These are phyloP conservation scores for Amaranthus hypochondriacus DNA, from an alignment of 148 eudicot genomes.

Conservation along the genomic window DNA sequence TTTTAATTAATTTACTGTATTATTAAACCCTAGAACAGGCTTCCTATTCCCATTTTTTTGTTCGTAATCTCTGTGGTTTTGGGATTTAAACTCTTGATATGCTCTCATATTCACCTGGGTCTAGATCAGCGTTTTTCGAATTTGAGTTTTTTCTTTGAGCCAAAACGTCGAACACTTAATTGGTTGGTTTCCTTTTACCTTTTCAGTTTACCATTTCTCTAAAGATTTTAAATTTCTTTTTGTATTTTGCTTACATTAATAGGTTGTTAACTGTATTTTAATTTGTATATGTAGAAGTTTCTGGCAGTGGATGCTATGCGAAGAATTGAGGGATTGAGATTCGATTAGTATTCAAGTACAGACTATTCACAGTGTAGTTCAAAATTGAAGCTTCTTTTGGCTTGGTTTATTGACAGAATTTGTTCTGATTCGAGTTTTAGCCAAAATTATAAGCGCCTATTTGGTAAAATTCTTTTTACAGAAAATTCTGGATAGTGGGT, in stretches of 20 bases:
- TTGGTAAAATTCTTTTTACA: background rate
- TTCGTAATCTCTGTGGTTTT: background rate
- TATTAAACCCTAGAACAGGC: slow-evolving; percentile 20
- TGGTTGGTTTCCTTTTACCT: slow-evolving; percentile 16
- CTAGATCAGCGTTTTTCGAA: background rate
- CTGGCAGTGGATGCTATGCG: slow-evolving; percentile 14
- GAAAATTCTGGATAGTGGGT: slow-evolving; percentile 17
- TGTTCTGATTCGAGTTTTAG: slow-evolving; percentile 18
- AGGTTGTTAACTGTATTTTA: slow-evolving; percentile 17
- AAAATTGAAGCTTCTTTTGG: slow-evolving; percentile 14
- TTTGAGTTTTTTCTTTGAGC: slow-evolving; percentile 19
- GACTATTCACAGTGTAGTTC: slow-evolving; percentile 5
- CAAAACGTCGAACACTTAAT: slow-evolving; percentile 32
- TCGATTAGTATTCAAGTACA: background rate
- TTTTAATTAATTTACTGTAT: background rate
- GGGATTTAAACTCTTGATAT: background rate
- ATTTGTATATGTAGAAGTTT: slow-evolving; percentile 4
- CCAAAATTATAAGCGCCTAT: background rate
- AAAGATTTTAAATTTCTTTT: background rate
- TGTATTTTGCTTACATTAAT: background rate
- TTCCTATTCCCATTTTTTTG: background rate
- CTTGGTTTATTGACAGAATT: slow-evolving; percentile 11
- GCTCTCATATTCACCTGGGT: slow-evolving; percentile 18
- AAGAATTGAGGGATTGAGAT: background rate
- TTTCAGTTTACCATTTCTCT: background rate